Conservation (phyloP, 2,329 filamentous ascomycete species). For the Albifimbria verrucaria region DNA sequence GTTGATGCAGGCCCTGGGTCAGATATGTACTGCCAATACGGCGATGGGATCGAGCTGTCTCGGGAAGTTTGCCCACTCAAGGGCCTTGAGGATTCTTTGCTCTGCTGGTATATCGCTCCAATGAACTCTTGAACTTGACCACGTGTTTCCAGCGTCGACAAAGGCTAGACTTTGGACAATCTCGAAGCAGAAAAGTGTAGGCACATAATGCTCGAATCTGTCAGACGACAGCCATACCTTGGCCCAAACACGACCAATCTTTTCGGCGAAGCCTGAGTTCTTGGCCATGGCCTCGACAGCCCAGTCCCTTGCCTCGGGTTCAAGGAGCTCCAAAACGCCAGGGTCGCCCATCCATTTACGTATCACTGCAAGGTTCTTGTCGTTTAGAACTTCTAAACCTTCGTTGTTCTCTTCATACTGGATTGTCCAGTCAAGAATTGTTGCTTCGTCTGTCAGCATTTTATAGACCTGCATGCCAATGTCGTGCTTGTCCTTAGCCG, state of each 20-base stretch:
- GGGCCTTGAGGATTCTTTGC: constrained; percentile 31
- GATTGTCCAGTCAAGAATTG: constrained; percentile 37
- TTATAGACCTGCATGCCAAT: constrained; percentile 29
- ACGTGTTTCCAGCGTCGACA: constrained; percentile 34
- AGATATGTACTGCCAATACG: constrained; percentile 38
- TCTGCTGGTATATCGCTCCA: constrained; percentile 33
- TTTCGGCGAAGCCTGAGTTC: constrained; percentile 29
- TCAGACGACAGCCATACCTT: constrained; percentile 33
- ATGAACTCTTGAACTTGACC: constrained; percentile 30
- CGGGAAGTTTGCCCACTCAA: constrained; percentile 32
- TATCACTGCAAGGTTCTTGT: constrained; percentile 33
- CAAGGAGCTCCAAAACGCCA: constrained; percentile 26
- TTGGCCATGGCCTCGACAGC: constrained; percentile 19
- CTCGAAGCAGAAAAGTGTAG: constrained; percentile 39
- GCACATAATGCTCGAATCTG: constrained; percentile 30
- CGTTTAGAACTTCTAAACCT: constrained; percentile 38
- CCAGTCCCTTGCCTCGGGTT: constrained; percentile 26
- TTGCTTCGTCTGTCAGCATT: constrained; percentile 34
- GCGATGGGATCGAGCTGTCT: constrained; percentile 34
- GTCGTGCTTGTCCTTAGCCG: constrained; percentile 24
- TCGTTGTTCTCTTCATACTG: constrained; percentile 38
- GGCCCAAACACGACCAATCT: constrained; percentile 35
- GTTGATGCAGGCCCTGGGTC: constrained; percentile 28
- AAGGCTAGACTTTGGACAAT: constrained; percentile 39
- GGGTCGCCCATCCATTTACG: constrained; percentile 32